Conservation (phyloP, 345 rosid species). For the Arabis hirsuta region DNA sequence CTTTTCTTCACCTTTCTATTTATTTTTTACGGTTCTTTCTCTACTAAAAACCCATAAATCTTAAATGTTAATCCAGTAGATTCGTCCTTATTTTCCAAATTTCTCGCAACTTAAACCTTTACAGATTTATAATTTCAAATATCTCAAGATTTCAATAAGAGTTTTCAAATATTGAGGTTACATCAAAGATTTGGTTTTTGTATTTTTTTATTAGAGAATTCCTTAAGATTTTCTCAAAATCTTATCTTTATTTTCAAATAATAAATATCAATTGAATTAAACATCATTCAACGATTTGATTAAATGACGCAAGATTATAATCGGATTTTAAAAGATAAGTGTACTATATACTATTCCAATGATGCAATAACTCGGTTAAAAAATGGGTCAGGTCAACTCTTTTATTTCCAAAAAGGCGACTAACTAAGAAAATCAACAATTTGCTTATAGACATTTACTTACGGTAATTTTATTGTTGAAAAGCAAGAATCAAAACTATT, state of each 20-base stretch:
- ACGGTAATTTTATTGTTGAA: not conserved
- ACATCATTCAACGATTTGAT: not conserved
- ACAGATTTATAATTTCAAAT: not conserved
- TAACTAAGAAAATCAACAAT: not conserved
- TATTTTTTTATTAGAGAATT: not conserved
- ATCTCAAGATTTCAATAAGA: not conserved
- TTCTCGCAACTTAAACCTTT: too few species aligned
- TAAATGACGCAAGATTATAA: too few species aligned
- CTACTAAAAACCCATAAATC: too few species aligned
- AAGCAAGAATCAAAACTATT: not conserved
- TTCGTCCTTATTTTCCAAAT: too few species aligned
- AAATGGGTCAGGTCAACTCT: slow-evolving; percentile 7
- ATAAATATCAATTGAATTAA: too few species aligned
- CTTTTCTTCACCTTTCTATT: not conserved
- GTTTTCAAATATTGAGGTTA: slow-evolving; percentile 6
- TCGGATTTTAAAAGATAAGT: too few species aligned
- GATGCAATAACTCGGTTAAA: not conserved
- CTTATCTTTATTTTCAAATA: not conserved
- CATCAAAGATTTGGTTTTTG: not conserved
- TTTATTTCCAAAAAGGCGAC: slow-evolving; percentile 2
- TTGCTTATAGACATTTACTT: not conserved
- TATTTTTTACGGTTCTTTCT: too few species aligned
- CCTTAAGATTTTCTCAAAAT: slow-evolving; percentile 9
- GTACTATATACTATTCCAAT: not conserved
- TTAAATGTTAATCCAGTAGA: too few species aligned